phyloP scores from a whole-genome alignment of 805 yeast species.

The Hanseniaspora lachancei region DNA sequence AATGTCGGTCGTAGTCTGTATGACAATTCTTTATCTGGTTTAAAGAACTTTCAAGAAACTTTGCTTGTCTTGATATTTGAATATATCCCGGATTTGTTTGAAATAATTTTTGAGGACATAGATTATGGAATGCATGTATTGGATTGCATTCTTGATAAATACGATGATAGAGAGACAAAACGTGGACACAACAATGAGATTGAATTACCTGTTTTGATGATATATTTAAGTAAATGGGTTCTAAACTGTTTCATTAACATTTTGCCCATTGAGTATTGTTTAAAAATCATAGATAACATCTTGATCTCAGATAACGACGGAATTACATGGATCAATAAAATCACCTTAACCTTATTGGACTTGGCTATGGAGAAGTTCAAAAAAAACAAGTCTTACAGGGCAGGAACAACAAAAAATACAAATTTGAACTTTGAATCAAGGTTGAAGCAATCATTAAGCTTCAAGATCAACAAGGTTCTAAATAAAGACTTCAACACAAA shows the following conservation, averaged over 20 bases:
- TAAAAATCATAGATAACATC: conserved; percentile 70
- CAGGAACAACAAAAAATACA: background rate
- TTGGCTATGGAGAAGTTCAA: conserved; percentile 6
- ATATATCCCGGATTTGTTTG: conserved; percentile 9
- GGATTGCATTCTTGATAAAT: background rate
- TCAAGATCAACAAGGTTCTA: conserved; percentile 6
- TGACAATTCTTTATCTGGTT: conserved; percentile 8
- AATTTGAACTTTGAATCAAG: background rate
- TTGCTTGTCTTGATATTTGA: background rate
- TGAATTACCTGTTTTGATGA: conserved; percentile 11
- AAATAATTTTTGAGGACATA: background rate
- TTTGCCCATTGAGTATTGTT: conserved; percentile 74
- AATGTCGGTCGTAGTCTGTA: conserved; percentile 2
- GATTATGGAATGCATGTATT: background rate
- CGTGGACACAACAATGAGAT: background rate
- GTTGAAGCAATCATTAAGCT: conserved; percentile 7
- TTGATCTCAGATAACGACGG: conserved; percentile 12
- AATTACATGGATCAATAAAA: conserved; percentile 8
- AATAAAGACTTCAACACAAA: background rate
- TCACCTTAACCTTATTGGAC: conserved; percentile 3
- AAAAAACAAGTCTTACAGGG: background rate
- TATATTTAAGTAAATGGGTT: conserved; percentile 62
- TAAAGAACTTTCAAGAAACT: conserved; percentile 4
- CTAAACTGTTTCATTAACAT: conserved; percentile 93
- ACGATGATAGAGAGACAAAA: background rate